Base-by-base conservation (phyloP, 2,329 filamentous ascomycete genomes). In the Sclerotiophoma versabilis region DNA sequence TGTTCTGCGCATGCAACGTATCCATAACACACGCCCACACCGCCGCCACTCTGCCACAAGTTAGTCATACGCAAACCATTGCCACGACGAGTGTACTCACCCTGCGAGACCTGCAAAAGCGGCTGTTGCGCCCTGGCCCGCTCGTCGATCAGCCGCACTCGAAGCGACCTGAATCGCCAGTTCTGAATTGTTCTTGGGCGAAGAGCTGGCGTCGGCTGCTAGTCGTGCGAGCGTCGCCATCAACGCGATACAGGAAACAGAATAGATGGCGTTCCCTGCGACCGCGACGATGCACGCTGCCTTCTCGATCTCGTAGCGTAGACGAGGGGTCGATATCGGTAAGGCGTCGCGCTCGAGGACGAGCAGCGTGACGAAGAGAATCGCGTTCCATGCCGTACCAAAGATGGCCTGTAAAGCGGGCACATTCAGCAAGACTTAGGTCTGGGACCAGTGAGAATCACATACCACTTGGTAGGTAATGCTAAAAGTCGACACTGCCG, bases 11-110 rank as follows among this genome's bases (percentile, higher is more conserved):
- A 20, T 42, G 38, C 2, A 42, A 7, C 9, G 7, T 10, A 22
- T 42, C 38, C 38, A 42, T 42, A 5, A 42, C 38, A 22, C 38
- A 42, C 11, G 38, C 38, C 25, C 38, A 42, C 4, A 42, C 38
- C 4, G 38, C 38, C 25, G 38, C 11, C 7, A n/a, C 17, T 11
- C 38, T 42, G 9, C 12, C 15, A 10, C 1, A 1, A 9, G 7
- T 42, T n/a, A 42, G 38, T 19, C 10, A n/a, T 19, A 2, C 9
- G 5, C 17, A 4, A 42, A 30, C 6, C 15, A 11, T 6, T 25
- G 3, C 10, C 14, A 42, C 17, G 11, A 4, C 10, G 5, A n/a
- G n/a, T 12, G 1, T 4, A 41, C 37, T 41, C 17, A 42, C 38
- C 25, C 38, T 4, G 38, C 38, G 12, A 42, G 26, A 2, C 38